Conservation (phyloP, 176 grass and related monocot species). For the Poa pratensis region DNA sequence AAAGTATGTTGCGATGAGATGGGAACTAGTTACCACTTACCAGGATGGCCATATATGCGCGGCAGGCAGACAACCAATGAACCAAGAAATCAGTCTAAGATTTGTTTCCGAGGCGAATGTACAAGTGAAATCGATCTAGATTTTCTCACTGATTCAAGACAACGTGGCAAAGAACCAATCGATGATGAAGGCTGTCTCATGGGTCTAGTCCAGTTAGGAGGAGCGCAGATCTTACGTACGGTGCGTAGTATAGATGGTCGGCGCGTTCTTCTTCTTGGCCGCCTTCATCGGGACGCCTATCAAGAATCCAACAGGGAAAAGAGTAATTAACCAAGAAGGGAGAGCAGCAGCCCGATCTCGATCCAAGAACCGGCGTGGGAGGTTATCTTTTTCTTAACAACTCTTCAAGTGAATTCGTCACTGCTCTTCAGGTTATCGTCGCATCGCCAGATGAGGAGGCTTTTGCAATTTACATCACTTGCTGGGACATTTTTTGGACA, state of each 20-base stretch:
- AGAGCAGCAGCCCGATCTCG: background rate
- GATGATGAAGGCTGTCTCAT: background rate
- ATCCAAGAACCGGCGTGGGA: constrained; percentile 34
- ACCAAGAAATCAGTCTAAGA: constrained; percentile 31
- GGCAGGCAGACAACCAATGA: constrained; percentile 28
- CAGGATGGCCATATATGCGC: constrained; percentile 82
- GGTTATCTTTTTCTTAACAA: too few relatives aligned
- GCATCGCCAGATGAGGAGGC: too few relatives aligned
- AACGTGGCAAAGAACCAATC: background rate
- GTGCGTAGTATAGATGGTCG: constrained; percentile 75
- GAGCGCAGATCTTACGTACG: constrained; percentile 58
- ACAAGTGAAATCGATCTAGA: background rate
- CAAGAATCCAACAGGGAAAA: constrained; percentile 42
- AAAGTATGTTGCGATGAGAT: background rate
- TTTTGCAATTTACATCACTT: too few relatives aligned
- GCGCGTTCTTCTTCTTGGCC: constrained; percentile 64
- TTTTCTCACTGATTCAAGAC: background rate
- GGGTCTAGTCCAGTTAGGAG: background rate
- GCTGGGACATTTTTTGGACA: too few relatives aligned
- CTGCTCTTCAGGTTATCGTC: too few relatives aligned
- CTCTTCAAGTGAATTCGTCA: too few relatives aligned
- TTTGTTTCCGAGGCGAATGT: background rate
- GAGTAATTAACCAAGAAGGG: constrained; percentile 41
- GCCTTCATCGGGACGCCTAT: constrained; percentile 51
- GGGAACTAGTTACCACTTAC: constrained; percentile 37